Conservation (phyloP, 2,329 filamentous ascomycete species). For the Pseudogymnoascus destructans region DNA sequence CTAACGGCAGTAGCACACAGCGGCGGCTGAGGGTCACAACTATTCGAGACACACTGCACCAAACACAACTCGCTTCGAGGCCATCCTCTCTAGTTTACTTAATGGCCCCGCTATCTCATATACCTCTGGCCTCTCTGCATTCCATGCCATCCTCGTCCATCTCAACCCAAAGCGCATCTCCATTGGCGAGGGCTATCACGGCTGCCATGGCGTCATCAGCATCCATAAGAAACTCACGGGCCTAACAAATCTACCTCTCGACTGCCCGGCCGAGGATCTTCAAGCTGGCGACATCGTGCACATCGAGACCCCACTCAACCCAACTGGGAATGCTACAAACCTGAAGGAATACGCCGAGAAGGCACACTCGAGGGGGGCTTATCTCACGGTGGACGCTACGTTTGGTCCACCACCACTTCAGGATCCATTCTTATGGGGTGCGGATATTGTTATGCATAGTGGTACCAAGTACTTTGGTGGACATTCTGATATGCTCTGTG, state of each 20-base stretch:
- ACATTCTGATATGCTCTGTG: constrained; percentile 86
- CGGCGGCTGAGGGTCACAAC: constrained; percentile 46
- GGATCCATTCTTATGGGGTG: constrained; percentile 70
- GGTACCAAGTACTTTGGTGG: constrained; percentile 96
- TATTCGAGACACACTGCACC: constrained; percentile 75
- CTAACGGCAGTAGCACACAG: constrained; percentile 10
- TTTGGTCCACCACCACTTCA: constrained; percentile 85
- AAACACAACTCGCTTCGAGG: constrained; percentile 74
- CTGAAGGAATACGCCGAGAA: constrained; percentile 58
- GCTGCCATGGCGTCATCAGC: constrained; percentile 73
- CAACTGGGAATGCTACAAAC: constrained; percentile 66
- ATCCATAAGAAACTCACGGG: constrained; percentile 65
- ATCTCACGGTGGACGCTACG: constrained; percentile 75
- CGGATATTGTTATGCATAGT: constrained; percentile 80
- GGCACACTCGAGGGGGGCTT: constrained; percentile 60
- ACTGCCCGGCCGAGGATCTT: constrained; percentile 52
- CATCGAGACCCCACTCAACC: constrained; percentile 89
- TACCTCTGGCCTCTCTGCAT: constrained; percentile 70
- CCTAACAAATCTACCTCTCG: constrained; percentile 57
- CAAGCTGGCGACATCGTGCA: constrained; percentile 73
- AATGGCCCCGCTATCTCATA: constrained; percentile 63
- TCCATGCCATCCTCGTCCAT: constrained; percentile 76
- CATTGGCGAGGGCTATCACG: constrained; percentile 81
- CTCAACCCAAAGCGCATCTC: constrained; percentile 73
- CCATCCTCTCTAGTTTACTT: constrained; percentile 62